Percentiles rank a stretch among this genome's conserved stretches.
Evolutionary conservation across 371 early-diverging fungal species (phyloP).

Genomic region (Mucor plumbeus): DNA sequence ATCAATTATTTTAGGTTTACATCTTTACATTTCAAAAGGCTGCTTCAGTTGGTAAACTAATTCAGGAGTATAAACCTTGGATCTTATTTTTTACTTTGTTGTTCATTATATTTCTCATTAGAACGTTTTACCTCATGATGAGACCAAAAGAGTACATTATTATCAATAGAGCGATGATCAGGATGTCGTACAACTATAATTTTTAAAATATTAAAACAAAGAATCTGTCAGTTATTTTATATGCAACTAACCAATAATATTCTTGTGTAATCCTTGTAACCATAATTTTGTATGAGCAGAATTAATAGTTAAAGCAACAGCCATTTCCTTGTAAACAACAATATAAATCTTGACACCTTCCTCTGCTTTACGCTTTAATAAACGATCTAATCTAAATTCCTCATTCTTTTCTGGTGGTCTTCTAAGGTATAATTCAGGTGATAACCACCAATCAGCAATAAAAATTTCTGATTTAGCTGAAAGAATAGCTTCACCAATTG

Average conservation of each 20-base stretch:
- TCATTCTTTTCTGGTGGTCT: slow-evolving; percentile 76
- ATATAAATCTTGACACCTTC: slow-evolving; percentile 92
- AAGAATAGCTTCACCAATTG: slow-evolving; percentile 78
- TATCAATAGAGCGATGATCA: slow-evolving; percentile 67
- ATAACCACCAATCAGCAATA: slow-evolving; percentile 66
- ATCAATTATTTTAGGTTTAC: too few relatives aligned
- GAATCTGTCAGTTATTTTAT: too few relatives aligned
- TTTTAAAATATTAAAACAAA: background rate
- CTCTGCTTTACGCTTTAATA: slow-evolving; percentile 83
- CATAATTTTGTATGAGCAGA: slow-evolving; percentile 82
- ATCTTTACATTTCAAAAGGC: too few relatives aligned
- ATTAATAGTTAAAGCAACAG: slow-evolving; percentile 78
- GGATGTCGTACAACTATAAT: slow-evolving; percentile 70
- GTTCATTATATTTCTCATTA: too few relatives aligned
- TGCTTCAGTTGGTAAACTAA: too few relatives aligned
- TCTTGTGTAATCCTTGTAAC: slow-evolving; percentile 79
- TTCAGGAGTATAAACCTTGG: too few relatives aligned
- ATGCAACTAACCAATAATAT: slow-evolving; percentile 66
- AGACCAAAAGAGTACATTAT: slow-evolving; percentile 72
- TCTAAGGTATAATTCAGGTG: slow-evolving; percentile 70
- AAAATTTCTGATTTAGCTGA: slow-evolving; percentile 81
- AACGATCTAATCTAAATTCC: slow-evolving; percentile 82
- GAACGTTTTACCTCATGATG: slow-evolving; percentile 84
- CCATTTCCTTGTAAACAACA: slow-evolving; percentile 88
- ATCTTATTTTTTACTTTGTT: too few relatives aligned